A percentile compares a stretch with the other conserved stretches of the same genome.
Conservation (phyloP, 2,329 filamentous ascomycete species). For the Fragosphaeria purpurea region DNA sequence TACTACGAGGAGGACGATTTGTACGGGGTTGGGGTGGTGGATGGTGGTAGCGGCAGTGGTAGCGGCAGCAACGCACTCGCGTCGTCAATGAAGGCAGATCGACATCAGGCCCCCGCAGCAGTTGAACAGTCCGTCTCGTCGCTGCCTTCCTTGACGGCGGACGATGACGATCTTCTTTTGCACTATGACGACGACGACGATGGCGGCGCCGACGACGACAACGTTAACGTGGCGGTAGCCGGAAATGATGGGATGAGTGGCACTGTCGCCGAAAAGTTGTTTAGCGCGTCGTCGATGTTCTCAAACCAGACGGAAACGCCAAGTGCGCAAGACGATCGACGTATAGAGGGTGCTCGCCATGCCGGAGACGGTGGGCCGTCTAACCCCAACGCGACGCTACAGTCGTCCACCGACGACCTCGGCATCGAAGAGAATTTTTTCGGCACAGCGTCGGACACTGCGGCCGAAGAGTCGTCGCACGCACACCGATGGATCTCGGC, state of each 20-base stretch:
- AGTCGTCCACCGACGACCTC: slow-evolving; percentile 1
- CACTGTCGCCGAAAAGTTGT: slow-evolving; percentile 34
- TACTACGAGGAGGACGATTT: slow-evolving; percentile 28
- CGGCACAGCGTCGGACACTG: slow-evolving; percentile 50
- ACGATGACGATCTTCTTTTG: slow-evolving; percentile 8
- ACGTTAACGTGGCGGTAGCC: too few species aligned
- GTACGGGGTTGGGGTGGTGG: not conserved
- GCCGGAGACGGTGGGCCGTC: not conserved
- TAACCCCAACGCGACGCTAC: not conserved
- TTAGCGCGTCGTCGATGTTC: slow-evolving; percentile 33
- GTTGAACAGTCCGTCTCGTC: slow-evolving; percentile 11
- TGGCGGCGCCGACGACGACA: not conserved
- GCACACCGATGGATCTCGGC: slow-evolving; percentile 67
- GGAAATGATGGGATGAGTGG: slow-evolving; percentile 15
- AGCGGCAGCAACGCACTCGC: slow-evolving; percentile 8
- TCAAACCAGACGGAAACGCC: slow-evolving; percentile 29
- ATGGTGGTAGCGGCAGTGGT: slow-evolving; percentile 11
- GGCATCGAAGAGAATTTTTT: slow-evolving; percentile 57
- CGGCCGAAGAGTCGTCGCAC: slow-evolving; percentile 21
- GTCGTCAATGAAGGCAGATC: not conserved
- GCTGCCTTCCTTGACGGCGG: slow-evolving; percentile 6
- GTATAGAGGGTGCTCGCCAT: not conserved
- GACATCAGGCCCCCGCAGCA: not conserved
- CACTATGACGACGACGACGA: slow-evolving; percentile 3
- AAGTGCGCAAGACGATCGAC: not conserved